Conservation (phyloP, 495 filamentous ascomycete species). For the Aspergillus bertholletiae region DNA sequence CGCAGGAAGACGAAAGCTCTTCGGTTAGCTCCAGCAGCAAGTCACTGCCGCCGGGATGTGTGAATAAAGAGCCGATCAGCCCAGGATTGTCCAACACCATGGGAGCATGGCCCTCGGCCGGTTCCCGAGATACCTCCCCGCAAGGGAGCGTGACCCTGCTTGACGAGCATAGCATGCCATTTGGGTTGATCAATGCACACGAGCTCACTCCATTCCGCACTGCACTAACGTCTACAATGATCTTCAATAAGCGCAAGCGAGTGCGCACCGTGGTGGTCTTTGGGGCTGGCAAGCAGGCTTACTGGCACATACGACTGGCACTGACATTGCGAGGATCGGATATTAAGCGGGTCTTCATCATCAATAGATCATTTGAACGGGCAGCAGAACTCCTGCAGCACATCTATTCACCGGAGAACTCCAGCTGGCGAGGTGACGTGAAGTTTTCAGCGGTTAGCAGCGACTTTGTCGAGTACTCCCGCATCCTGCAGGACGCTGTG, state of each 20-base stretch:
- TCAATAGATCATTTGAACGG: conserved; percentile 68
- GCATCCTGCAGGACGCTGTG: conserved; percentile 64
- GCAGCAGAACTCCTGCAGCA: conserved; percentile 52
- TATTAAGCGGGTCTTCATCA: conserved; percentile 73
- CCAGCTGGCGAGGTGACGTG: conserved; percentile 54
- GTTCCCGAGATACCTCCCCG: conserved; percentile 58
- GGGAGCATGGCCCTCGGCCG: conserved; percentile 38
- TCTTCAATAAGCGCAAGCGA: conserved; percentile 65
- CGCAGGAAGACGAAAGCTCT: conserved; percentile 25
- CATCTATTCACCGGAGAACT: conserved; percentile 51
- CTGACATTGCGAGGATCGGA: conserved; percentile 68
- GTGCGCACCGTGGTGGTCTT: conserved; percentile 78
- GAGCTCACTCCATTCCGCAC: conserved; percentile 93
- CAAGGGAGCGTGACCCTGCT: conserved; percentile 77
- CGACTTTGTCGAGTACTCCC: conserved; percentile 65
- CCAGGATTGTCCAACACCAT: conserved; percentile 27
- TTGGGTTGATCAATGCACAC: conserved; percentile 78
- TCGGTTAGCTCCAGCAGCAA: conserved; percentile 19
- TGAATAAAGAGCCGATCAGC: conserved; percentile 32
- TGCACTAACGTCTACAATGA: conserved; percentile 72
- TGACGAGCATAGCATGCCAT: conserved; percentile 60
- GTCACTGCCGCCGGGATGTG: conserved; percentile 29
- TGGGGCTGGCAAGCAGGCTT: conserved; percentile 86
- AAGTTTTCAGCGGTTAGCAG: conserved; percentile 70
- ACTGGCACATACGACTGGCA: conserved; percentile 87